Evolutionary conservation across 2,329 filamentous ascomycete species (phyloP), one percentile per base, ranked within the genome.

Genomic region (Exophiala xenobiotica): DNA sequence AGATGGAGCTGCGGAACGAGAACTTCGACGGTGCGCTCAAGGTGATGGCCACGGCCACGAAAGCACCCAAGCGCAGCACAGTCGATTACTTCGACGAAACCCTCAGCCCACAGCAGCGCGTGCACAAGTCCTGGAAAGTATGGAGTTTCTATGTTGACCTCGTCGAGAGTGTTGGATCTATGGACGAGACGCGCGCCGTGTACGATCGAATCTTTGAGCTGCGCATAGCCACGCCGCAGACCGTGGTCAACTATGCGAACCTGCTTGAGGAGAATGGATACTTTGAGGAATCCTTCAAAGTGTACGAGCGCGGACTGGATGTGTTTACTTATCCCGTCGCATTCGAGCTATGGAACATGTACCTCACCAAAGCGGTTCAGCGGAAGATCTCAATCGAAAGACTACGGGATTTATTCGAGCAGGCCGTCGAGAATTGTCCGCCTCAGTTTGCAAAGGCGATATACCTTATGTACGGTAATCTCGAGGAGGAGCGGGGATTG

Each of bases 91-190:
- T 97, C 65, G 93, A 99, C 67, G 95, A 99, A 67, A 90, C 82
- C 0, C 75, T 99, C 5, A 90, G 90, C 1, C 92, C 93, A 3
- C 93, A 99, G 68, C 93, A 97, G 73, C 83, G 95, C 57, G 88
- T 99, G 2, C 93, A 99, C 74, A 99, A 99, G 77, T 96, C 90
- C 67, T 99, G 93, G 93, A 99, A 97, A 69, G 74, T 99, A 8
- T 99, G 93, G 93, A 96, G 90, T 71, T 99, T 99, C 75, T 99
- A 99, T 64, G 91, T 99, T 33, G 93, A 99, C 68, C 81, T 99
- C 1, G 91, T 99, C 2, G 93, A 99, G 69, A 96, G 90, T 68
- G 91, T 96, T 24, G 86, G 88, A 55, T 89, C 87, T 0, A 72
- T 99, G 12, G 90, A 96, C 18, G 92, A 97, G 70, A 96, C 92